phyloP scores from a whole-genome alignment of 768 basidiomycete genomes.

The Boletus bicolor region DNA sequence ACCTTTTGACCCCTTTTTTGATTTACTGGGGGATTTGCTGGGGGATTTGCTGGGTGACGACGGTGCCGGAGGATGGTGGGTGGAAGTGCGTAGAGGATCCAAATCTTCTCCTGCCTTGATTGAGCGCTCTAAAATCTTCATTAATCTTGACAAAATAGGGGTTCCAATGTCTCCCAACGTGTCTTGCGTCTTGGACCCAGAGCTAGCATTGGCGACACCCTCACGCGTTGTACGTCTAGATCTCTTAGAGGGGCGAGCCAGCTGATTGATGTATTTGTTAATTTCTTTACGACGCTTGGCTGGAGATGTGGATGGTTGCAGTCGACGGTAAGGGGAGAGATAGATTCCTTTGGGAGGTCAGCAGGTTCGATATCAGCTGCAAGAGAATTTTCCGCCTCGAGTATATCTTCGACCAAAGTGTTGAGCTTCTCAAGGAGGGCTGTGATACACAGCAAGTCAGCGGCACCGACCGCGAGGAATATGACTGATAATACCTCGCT shows the following conservation, averaged over 20 bases:
- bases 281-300: conserved; percentile 56
- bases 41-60: conserved; percentile 36
- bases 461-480: background rate
- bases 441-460: conserved; percentile 22
- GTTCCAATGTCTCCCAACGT: conserved; percentile 69
- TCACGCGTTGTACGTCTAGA: conserved; percentile 46
- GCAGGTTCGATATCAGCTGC: conserved; percentile 50
- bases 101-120: conserved; percentile 73
- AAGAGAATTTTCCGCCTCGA: conserved; percentile 75
- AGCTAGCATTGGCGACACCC: conserved; percentile 27
- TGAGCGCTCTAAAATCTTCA: conserved; percentile 78
- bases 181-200: conserved; percentile 47
- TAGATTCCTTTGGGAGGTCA: conserved; percentile 59
- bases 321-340: conserved; percentile 59
- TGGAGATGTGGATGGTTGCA: conserved; percentile 59
- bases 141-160: conserved; percentile 53
- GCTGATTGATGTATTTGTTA: conserved; percentile 68
- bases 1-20: conserved; percentile 49
- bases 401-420: conserved; percentile 77
- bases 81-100: conserved; percentile 57
- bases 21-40: too few relatives aligned
- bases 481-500: conserved; percentile 48
- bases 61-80: conserved; percentile 15
- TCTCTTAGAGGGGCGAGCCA: conserved; percentile 68
- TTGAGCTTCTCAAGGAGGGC: conserved; percentile 74